Evolutionary conservation across 2,329 filamentous ascomycete genomes (phyloP).

Genomic region (Phaeosphaeria sp.): DNA sequence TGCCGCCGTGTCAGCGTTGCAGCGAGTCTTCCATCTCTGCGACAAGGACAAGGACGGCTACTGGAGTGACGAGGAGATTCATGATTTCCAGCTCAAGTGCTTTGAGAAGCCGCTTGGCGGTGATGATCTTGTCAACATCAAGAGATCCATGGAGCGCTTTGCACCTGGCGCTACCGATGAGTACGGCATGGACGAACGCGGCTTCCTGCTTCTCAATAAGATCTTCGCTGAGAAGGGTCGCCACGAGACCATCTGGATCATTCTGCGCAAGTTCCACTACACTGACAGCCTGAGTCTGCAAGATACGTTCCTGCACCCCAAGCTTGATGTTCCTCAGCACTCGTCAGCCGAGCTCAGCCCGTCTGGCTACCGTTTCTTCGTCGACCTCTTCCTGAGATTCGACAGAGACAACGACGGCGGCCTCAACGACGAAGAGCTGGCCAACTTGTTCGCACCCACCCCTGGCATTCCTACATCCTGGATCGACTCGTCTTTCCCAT

Average conservation of each 20-base stretch:
- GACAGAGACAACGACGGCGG: slow-evolving; percentile 98
- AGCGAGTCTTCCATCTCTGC: slow-evolving; percentile 91
- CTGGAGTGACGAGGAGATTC: slow-evolving; percentile 87
- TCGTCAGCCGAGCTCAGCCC: slow-evolving; percentile 94
- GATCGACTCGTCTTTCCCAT: slow-evolving; percentile 88
- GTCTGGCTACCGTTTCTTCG: slow-evolving; percentile 94
- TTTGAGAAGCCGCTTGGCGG: slow-evolving; percentile 85
- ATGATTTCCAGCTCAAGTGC: slow-evolving; percentile 87
- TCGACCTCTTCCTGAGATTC: slow-evolving; percentile 92
- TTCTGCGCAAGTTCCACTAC: slow-evolving; percentile 92
- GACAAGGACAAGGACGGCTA: slow-evolving; percentile 96
- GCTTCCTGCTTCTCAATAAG: slow-evolving; percentile 91
- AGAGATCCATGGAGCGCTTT: slow-evolving; percentile 78
- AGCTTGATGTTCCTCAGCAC: slow-evolving; percentile 91
- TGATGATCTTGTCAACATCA: slow-evolving; percentile 90
- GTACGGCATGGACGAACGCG: slow-evolving; percentile 76
- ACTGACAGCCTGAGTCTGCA: slow-evolving; percentile 93
- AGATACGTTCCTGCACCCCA: slow-evolving; percentile 89
- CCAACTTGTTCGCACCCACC: slow-evolving; percentile 88
- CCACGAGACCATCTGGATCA: slow-evolving; percentile 98
- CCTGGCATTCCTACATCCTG: slow-evolving; percentile 87
- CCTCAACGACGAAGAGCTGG: slow-evolving; percentile 83
- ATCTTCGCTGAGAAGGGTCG: slow-evolving; percentile 96
- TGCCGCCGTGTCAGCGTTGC: slow-evolving; percentile 83
- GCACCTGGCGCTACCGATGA: slow-evolving; percentile 66